A percentile compares a stretch with the other conserved stretches of the same genome.
phyloP scores from a whole-genome alignment of 2,329 filamentous ascomycete genomes.

The Amesomyces nigricolor region DNA sequence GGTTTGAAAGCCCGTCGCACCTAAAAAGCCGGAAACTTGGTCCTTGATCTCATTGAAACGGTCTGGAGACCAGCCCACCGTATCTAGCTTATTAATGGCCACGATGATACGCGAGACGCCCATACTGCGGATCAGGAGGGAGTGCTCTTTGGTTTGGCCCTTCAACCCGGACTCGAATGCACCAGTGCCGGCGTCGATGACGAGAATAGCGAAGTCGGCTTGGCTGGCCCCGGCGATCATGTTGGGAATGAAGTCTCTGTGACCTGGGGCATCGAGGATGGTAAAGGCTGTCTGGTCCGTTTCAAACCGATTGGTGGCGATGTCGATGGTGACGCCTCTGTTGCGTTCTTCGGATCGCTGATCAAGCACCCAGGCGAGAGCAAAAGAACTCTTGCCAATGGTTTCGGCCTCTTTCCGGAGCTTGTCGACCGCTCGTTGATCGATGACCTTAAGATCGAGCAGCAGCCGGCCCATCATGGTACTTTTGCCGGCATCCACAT shows the following conservation, averaged over 20 bases:
- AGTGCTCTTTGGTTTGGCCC: slow-evolving; percentile 92
- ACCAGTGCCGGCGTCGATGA: slow-evolving; percentile 84
- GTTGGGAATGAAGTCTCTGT: slow-evolving; percentile 94
- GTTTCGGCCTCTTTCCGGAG: slow-evolving; percentile 84
- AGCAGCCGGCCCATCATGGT: slow-evolving; percentile 95
- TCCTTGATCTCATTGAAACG: slow-evolving; percentile 81
- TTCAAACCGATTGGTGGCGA: slow-evolving; percentile 90
- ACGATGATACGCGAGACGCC: slow-evolving; percentile 84
- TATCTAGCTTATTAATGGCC: slow-evolving; percentile 93
- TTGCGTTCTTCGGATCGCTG: slow-evolving; percentile 83
- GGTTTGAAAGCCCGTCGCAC: slow-evolving; percentile 70
- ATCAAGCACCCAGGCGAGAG: slow-evolving; percentile 94
- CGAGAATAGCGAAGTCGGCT: slow-evolving; percentile 90
- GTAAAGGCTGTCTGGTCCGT: slow-evolving; percentile 84
- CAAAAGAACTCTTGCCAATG: slow-evolving; percentile 92
- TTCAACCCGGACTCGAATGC: slow-evolving; percentile 91
- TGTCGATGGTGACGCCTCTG: slow-evolving; percentile 92
- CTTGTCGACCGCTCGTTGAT: slow-evolving; percentile 81
- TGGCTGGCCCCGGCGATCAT: slow-evolving; percentile 98
- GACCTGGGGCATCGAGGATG: slow-evolving; percentile 90
- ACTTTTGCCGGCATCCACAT: slow-evolving; percentile 96
- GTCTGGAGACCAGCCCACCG: slow-evolving; percentile 72
- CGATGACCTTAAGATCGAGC: slow-evolving; percentile 80
- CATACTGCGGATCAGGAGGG: slow-evolving; percentile 81
- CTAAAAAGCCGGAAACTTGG: slow-evolving; percentile 78